These are phyloP conservation scores for Candida parachauliodes DNA, from an alignment of 805 yeast species.

Conservation along the genomic window DNA sequence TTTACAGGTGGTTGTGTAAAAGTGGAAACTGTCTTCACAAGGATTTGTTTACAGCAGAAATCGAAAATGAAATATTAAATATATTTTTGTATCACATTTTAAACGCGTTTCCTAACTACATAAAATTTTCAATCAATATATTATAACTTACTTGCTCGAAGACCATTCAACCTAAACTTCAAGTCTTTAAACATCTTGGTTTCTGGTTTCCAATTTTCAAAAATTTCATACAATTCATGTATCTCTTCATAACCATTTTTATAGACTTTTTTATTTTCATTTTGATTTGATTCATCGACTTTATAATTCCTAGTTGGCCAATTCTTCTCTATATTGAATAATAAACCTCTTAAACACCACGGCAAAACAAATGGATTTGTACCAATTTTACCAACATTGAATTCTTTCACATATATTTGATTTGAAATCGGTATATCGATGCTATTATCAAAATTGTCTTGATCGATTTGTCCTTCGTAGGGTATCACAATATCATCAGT, in stretches of 20 bases:
- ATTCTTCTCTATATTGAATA: slow-evolving; percentile 56
- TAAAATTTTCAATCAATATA: too few relatives aligned
- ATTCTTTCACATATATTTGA: slow-evolving; percentile 39
- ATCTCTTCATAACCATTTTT: slow-evolving; percentile 51
- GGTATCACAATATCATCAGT: slow-evolving; percentile 58
- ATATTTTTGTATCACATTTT: too few relatives aligned
- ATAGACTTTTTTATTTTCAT: slow-evolving; percentile 7
- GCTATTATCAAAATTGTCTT: slow-evolving; percentile 8
- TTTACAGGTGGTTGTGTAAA: too few relatives aligned
- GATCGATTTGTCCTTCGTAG: slow-evolving; percentile 5
- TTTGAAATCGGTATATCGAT: slow-evolving; percentile 26
- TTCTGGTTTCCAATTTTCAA: slow-evolving; percentile 85
- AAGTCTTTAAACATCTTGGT: slow-evolving; percentile 78
- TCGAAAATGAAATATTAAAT: too few relatives aligned
- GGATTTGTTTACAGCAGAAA: too few relatives aligned
- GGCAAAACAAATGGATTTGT: slow-evolving; percentile 84
- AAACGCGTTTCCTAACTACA: too few relatives aligned
- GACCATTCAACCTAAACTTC: slow-evolving; percentile 68
- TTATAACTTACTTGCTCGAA: slow-evolving; percentile 36
- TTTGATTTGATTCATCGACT: slow-evolving; percentile 29
- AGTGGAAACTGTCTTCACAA: too few relatives aligned
- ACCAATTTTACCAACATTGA: slow-evolving; percentile 63
- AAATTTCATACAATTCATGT: slow-evolving; percentile 58
- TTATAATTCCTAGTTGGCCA: slow-evolving; percentile 42
- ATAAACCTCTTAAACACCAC: slow-evolving; percentile 85